Conservation (phyloP, 352 stramenopile species). For the Aphanomyces invadans region DNA sequence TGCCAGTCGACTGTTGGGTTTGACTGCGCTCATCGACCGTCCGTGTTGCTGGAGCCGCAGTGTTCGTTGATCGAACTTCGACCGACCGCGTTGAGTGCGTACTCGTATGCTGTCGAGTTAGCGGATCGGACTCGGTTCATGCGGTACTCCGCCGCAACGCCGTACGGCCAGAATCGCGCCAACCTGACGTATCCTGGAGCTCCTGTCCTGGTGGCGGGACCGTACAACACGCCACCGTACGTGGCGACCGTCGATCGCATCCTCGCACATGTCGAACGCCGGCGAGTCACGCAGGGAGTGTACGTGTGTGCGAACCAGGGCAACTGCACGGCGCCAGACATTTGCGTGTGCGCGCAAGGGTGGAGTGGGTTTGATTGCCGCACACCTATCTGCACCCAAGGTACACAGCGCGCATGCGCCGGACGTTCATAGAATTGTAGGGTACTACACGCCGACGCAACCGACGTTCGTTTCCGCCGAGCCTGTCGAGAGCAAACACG, state of each 20-base stretch:
- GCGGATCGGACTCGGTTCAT: constrained; percentile 67
- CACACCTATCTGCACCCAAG: constrained; percentile 89
- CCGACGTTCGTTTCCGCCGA: constrained; percentile 65
- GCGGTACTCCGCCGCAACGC: constrained; percentile 69
- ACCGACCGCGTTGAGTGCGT: constrained; percentile 67
- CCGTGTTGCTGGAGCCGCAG: not conserved
- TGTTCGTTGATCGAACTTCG: constrained; percentile 86
- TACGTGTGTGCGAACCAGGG: constrained; percentile 95
- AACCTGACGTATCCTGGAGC: constrained; percentile 18
- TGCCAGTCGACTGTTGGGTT: constrained; percentile 90
- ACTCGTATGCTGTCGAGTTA: constrained; percentile 79
- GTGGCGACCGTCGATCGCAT: constrained; percentile 67
- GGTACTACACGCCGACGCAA: constrained; percentile 83
- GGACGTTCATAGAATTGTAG: not conserved
- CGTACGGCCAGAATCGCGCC: constrained; percentile 47
- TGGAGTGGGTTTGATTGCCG: constrained; percentile 97
- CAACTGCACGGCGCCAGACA: constrained; percentile 81
- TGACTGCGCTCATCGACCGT: constrained; percentile 59
- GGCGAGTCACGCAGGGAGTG: constrained; percentile 82
- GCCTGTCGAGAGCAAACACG: constrained; percentile 36
- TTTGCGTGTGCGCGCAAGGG: constrained; percentile 86
- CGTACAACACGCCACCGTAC: constrained; percentile 40
- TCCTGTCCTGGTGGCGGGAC: not conserved
- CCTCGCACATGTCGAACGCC: constrained; percentile 83
- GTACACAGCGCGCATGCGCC: constrained; percentile 22